Base-by-base conservation (phyloP, 2,329 filamentous ascomycete species). In the Emydomyces testavorans region DNA sequence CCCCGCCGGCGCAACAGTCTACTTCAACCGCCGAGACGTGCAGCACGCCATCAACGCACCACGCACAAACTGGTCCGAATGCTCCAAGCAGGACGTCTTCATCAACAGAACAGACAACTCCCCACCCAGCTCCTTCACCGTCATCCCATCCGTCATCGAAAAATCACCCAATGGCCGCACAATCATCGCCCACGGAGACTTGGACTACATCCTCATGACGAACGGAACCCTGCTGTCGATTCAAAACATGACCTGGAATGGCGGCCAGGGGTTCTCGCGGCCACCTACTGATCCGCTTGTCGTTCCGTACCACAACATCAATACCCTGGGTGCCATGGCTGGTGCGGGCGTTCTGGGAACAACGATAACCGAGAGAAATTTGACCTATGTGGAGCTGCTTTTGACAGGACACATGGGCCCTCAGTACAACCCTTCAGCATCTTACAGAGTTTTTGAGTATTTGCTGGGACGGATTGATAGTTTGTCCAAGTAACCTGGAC, bases 181-280 rank as follows among this genome's bases (percentile, higher is more conserved):
- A 6, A 73, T 92, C 55, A 79, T 92, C 57, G 81, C 73, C 2
- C 83, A 89, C 58, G 85, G 83, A 8, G 68, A 75, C 41, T 72
- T 82, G 8, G 85, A 88, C 65, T 83, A 75, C 59, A 73, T 84
- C 51, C 71, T 86, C 7, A 69, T 82, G 20, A 70, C 73, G 57
- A 83, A 84, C 60, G 84, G 83, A 13, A 83, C 83, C 0, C 70
- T 90, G 1, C 68, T 86, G 5, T 74, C 75, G 1, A 80, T 89
- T 50, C 84, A 90, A 60, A 88, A 88, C 67, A 85, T 89, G 79
- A 88, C 83, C 0, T 90, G 80, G 79, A 77, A 78, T 49, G 84
- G 83, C 3, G 62, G 71, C 36, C 76, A 83, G 44, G 85, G 85
- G 0, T 89, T 90, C 70, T 75, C 80, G 53, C 60, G 63, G 1